Evolutionary conservation across 805 yeast genomes (phyloP), one percentile per base, ranked within the genome.

Genomic region (Yamadazyma endophytica): DNA sequence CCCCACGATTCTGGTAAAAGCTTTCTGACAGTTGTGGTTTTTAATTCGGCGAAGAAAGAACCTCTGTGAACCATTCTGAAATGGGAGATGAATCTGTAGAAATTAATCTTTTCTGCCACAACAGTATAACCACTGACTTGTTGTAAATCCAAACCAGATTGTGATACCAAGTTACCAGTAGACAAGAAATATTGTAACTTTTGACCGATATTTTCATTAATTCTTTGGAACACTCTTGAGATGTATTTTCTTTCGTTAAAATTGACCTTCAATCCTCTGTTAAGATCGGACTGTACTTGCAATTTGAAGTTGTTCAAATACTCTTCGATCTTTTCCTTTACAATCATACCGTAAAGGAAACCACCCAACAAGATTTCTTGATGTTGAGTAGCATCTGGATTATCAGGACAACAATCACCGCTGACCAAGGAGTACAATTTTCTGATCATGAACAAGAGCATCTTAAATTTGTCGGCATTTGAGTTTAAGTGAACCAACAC

Each of bases 31-130:
- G 97, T 83, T 15, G 98, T 92, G 24, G 98, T 92, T 58, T 92
- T 92, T 64, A 92, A 74, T 60, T 90, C 96, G 26, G 98, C 97
- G 58, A 92, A 92, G 79, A 92, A 92, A 44, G 97, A 87, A 62
- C 98, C 98, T 77, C 98, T 83, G 64, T 92, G 98, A 32, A 92
- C 97, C 98, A 92, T 92, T 65, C 98, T 73, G 75, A 92, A 92
- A 69, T 92, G 98, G n/a, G 97, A 81, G 43, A 92, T 79, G 68
- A 92, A 92, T 55, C 98, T 82, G 62, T 92, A 83, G 73, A 88
- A 92, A 58, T 92, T 92, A 62, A 92, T 92, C 63, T 92, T 92
- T 65, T 92, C 98, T 3, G 97, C 98, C 40, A 92, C 97, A 45
- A 92, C 98, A 1, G 98, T 92, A 60, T 86, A 92, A 50, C 98